Evolutionary conservation across 2,329 filamentous ascomycete genomes (phyloP).

Genomic region (Fusarium armeniacum): DNA sequence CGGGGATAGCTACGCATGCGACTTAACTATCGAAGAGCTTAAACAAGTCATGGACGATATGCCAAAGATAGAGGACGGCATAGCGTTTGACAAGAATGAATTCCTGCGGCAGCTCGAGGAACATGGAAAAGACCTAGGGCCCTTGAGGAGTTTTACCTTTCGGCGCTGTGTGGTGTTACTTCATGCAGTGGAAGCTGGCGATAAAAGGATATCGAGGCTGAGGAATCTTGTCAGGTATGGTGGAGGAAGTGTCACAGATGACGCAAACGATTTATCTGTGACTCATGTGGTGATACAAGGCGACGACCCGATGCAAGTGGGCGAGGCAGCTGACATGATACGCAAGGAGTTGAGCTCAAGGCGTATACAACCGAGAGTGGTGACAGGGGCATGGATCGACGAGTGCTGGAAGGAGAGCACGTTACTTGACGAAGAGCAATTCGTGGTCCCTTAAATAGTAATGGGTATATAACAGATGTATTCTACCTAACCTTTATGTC

Average conservation of each 20-base stretch:
- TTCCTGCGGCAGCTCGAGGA: constrained; percentile 70
- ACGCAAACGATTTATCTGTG: constrained; percentile 65
- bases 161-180: constrained; percentile 61
- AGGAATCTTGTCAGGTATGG: constrained; percentile 76
- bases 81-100: constrained; percentile 59
- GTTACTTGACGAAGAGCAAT: constrained; percentile 81
- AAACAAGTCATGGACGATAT: constrained; percentile 64
- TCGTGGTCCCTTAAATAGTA: constrained; percentile 52
- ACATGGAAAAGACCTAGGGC: constrained; percentile 65
- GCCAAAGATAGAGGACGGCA: constrained; percentile 61
- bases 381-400: constrained; percentile 79
- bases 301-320: constrained; percentile 57
- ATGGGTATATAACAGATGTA: constrained; percentile 37
- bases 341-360: constrained; percentile 62
- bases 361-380: constrained; percentile 74
- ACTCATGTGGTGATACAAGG: constrained; percentile 79
- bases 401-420: constrained; percentile 86
- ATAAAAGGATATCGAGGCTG: constrained; percentile 59
- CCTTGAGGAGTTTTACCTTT: constrained; percentile 68
- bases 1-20: constrained; percentile 85
- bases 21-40: constrained; percentile 76
- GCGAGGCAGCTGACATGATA: constrained; percentile 59
- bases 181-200: constrained; percentile 50
- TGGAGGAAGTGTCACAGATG: constrained; percentile 70
- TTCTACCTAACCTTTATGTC: constrained; percentile 41